Evolutionary conservation across 805 yeast species (phyloP).

Genomic region (Citeromyces nyonsensis): DNA sequence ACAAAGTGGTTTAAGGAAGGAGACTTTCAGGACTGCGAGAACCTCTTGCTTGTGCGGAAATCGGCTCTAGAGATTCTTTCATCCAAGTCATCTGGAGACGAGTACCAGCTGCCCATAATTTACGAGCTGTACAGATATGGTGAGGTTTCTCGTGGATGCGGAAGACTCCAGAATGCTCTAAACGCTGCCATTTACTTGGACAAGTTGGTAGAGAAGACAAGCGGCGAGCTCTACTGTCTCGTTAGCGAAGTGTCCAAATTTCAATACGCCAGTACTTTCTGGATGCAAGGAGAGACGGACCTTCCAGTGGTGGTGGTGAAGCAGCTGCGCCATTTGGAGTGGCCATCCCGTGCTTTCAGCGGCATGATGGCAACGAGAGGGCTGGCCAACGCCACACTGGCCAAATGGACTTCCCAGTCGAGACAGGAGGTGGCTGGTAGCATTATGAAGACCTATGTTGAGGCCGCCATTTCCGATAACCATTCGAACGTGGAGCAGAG

Average conservation of each 20-base stretch:
- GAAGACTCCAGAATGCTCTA: constrained; percentile 30
- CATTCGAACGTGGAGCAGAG: constrained; percentile 8
- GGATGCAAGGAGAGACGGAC: constrained; percentile 44
- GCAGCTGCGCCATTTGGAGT: constrained; percentile 3
- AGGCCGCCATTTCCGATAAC: constrained; percentile 19
- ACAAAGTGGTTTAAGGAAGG: constrained; percentile 21
- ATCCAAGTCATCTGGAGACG: background rate
- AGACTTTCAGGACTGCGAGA: constrained; percentile 22
- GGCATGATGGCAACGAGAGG: constrained; percentile 8
- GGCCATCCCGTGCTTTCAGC: constrained; percentile 5
- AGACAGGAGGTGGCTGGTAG: constrained; percentile 48
- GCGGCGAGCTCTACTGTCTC: background rate
- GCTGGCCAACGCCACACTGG: constrained; percentile 24
- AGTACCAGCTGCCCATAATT: constrained; percentile 10
- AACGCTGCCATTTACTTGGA: constrained; percentile 31
- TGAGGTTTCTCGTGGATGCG: constrained; percentile 18
- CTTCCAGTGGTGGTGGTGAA: constrained; percentile 42
- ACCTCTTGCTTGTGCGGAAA: constrained; percentile 24
- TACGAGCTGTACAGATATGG: constrained; percentile 27
- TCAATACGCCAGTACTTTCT: constrained; percentile 44
- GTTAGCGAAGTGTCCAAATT: constrained; percentile 15
- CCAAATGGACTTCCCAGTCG: constrained; percentile 60
- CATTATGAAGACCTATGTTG: constrained; percentile 42
- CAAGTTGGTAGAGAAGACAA: constrained; percentile 14
- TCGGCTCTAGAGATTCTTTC: constrained; percentile 17